A percentile compares a stretch with the other conserved stretches of the same genome.
These are phyloP conservation scores for Solanum pimpinellifolium DNA, from an alignment of 257 asterid species.

Conservation along the genomic window DNA sequence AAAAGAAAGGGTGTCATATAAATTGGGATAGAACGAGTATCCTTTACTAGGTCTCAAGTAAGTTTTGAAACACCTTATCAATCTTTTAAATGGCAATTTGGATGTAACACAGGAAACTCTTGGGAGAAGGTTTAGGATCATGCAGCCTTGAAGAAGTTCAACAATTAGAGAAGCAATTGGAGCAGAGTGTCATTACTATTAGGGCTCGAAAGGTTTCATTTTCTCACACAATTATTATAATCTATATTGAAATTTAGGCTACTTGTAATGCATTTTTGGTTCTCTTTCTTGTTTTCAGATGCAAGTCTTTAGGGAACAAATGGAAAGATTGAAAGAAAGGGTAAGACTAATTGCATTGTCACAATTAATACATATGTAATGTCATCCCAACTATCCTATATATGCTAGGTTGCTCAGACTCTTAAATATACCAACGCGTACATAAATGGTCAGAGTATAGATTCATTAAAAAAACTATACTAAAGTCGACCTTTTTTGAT, in stretches of 20 bases:
- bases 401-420: background rate
- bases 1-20: background rate
- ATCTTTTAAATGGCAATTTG: background rate
- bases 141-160: conserved; percentile 68
- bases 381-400: background rate
- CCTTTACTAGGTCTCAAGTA: background rate
- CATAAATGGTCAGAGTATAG: background rate
- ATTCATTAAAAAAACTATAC: background rate
- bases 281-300: conserved; percentile 22
- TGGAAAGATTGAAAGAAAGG: conserved; percentile 61
- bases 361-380: background rate
- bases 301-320: conserved; percentile 72
- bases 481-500: background rate
- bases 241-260: background rate
- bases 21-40: background rate
- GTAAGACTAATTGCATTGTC: conserved; percentile 12
- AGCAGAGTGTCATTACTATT: conserved; percentile 46
- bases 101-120: conserved; percentile 46
- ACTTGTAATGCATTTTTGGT: background rate
- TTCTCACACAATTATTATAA: background rate
- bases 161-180: conserved; percentile 67
- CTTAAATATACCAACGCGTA: background rate
- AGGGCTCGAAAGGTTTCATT: conserved; percentile 62
- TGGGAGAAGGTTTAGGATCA: conserved; percentile 65
- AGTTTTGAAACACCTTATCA: background rate